Conservation (phyloP, 164 flowering plant species). For the Aristolochia californica region DNA sequence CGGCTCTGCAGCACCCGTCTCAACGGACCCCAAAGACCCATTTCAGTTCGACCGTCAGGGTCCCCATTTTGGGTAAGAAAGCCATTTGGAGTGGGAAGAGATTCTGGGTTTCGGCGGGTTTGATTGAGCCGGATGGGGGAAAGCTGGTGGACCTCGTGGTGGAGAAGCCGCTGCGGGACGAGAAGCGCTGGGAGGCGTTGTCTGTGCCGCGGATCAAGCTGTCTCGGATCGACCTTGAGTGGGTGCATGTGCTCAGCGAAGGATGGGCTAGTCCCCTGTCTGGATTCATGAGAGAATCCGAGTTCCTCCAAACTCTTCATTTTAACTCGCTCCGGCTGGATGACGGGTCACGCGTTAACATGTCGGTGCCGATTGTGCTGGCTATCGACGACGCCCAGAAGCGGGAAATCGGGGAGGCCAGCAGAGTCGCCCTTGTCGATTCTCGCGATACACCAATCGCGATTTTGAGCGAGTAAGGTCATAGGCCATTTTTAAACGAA, state of each 20-base stretch:
- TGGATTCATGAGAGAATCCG: slow-evolving; percentile 85
- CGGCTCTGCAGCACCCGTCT: slow-evolving; percentile 9
- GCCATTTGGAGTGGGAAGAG: slow-evolving; percentile 11
- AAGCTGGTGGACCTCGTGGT: slow-evolving; percentile 63
- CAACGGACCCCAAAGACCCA: slow-evolving; percentile 16
- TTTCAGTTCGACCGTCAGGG: slow-evolving; percentile 3
- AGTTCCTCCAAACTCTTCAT: slow-evolving; percentile 99
- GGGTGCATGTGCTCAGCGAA: slow-evolving; percentile 74
- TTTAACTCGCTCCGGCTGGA: slow-evolving; percentile 67
- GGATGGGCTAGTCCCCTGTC: slow-evolving; percentile 43
- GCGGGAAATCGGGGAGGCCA: slow-evolving; percentile 45
- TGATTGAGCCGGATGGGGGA: slow-evolving; percentile 97
- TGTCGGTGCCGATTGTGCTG: slow-evolving; percentile 96
- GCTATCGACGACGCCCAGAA: slow-evolving; percentile 72
- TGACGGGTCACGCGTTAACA: slow-evolving; percentile 78
- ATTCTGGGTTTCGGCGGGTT: slow-evolving; percentile 18
- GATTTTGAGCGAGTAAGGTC: slow-evolving; percentile 58
- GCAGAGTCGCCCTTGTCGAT: slow-evolving; percentile 62
- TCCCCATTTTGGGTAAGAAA: slow-evolving; percentile 4
- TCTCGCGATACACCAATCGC: slow-evolving; percentile 45
- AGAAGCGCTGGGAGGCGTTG: slow-evolving; percentile 40
- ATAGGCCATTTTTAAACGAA: background rate
- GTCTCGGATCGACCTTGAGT: slow-evolving; percentile 61
- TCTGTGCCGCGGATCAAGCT: slow-evolving; percentile 47
- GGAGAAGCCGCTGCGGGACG: slow-evolving; percentile 27